phyloP scores from a whole-genome alignment of 78 protist species.

The Dictyostelium capitatum region DNA sequence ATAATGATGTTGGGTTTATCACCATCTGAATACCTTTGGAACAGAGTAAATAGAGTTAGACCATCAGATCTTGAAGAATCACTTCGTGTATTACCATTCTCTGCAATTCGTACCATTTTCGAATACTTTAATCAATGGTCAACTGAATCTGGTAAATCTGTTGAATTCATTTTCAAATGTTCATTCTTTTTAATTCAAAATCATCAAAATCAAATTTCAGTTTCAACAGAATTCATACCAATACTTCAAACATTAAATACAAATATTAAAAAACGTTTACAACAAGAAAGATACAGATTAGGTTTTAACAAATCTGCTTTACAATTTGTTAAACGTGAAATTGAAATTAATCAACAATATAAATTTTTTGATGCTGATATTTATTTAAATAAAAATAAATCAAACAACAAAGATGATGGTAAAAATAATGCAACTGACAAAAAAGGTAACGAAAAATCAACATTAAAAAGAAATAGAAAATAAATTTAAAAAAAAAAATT shows the following conservation, averaged over 20 bases:
- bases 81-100: not conserved
- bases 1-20: constrained; percentile 25
- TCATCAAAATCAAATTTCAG: constrained; percentile 65
- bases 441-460: too few relatives aligned
- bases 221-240: not conserved
- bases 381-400: constrained; percentile 8
- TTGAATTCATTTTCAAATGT: constrained; percentile 54
- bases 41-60: constrained; percentile 18
- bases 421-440: too few relatives aligned
- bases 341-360: constrained; percentile 51
- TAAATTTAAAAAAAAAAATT: too few relatives aligned
- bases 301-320: constrained; percentile 83
- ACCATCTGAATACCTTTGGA: constrained; percentile 40
- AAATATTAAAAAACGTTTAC: constrained; percentile 30
- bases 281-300: constrained; percentile 15
- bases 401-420: too few relatives aligned
- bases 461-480: too few relatives aligned
- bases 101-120: constrained; percentile 9
- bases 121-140: constrained; percentile 23
- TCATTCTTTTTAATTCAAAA: constrained; percentile 71
- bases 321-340: constrained; percentile 35
- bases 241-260: constrained; percentile 21
- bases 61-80: constrained; percentile 63
- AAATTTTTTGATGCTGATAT: constrained; percentile 54
- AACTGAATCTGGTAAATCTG: not conserved